A percentile compares a stretch with the other conserved stretches of the same genome.
These are phyloP conservation scores for Tolypocladium cylindrosporum DNA, from an alignment of 2,329 filamentous ascomycete genomes.

Conservation along the genomic window DNA sequence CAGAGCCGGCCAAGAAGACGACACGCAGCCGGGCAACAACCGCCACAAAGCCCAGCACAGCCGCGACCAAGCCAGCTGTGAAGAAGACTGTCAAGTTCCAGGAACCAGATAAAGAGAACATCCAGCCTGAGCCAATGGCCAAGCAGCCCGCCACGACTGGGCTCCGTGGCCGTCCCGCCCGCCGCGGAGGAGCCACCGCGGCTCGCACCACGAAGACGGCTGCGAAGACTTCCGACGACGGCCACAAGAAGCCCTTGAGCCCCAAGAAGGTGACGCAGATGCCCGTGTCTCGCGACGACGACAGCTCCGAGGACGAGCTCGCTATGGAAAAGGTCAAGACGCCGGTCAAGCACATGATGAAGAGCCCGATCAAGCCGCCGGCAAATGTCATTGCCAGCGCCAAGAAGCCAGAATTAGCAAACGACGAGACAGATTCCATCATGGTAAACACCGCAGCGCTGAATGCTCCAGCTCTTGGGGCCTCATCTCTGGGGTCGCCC, in stretches of 20 bases:
- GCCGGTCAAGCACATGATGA: slow-evolving; percentile 41
- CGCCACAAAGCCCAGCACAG: slow-evolving; percentile 20
- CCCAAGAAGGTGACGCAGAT: slow-evolving; percentile 57
- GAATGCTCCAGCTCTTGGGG: background rate
- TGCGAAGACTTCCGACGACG: slow-evolving; percentile 13
- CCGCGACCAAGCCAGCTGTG: slow-evolving; percentile 29
- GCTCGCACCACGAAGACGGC: slow-evolving; percentile 22
- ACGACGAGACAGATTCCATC: slow-evolving; percentile 6
- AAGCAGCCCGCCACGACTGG: slow-evolving; percentile 25
- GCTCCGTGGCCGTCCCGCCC: slow-evolving; percentile 32
- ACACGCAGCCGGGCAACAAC: slow-evolving; percentile 15
- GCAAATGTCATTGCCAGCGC: slow-evolving; percentile 2
- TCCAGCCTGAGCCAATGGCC: slow-evolving; percentile 30
- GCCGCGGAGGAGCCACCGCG: slow-evolving; percentile 22
- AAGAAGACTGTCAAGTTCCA: slow-evolving; percentile 57
- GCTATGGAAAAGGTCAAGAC: slow-evolving; percentile 36
- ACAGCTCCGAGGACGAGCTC: slow-evolving; percentile 50
- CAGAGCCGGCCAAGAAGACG: slow-evolving; percentile 20
- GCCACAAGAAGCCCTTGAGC: slow-evolving; percentile 43
- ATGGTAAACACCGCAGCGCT: slow-evolving; percentile 14
- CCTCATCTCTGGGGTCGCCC: slow-evolving; percentile 36
- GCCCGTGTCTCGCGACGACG: slow-evolving; percentile 31
- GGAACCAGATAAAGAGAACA: slow-evolving; percentile 56
- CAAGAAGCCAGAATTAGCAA: slow-evolving; percentile 5
- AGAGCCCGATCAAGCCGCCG: slow-evolving; percentile 44